Conservation (phyloP, 2,329 filamentous ascomycete species). For the Fusarium sp. region DNA sequence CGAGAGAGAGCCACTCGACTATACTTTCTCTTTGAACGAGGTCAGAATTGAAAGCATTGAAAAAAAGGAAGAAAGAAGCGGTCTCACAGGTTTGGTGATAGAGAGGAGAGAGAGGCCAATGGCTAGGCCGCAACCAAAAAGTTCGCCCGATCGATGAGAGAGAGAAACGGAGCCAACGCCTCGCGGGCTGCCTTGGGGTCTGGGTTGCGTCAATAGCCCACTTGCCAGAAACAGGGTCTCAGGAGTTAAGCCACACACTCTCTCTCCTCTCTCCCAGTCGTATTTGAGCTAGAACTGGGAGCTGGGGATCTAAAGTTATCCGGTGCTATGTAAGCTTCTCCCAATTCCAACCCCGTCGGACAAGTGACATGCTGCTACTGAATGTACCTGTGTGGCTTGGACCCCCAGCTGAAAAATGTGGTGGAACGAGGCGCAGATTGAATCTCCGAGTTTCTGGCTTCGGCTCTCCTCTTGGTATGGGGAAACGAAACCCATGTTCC, state of each 20-base stretch:
- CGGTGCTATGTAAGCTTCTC: background rate
- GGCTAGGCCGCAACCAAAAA: constrained; percentile 5
- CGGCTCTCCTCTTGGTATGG: background rate
- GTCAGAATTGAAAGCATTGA: background rate
- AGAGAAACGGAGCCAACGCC: constrained; percentile 25
- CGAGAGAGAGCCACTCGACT: background rate
- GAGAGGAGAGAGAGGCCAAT: background rate
- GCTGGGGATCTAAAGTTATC: background rate
- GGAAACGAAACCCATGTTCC: background rate
- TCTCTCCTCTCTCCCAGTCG: background rate
- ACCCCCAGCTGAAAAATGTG: background rate
- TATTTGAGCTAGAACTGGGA: background rate
- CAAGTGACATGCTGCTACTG: background rate
- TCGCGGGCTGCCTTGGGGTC: constrained; percentile 28
- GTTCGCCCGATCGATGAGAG: background rate
- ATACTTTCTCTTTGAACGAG: background rate
- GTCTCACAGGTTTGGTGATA: background rate
- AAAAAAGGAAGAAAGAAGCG: background rate
- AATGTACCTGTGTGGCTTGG: background rate
- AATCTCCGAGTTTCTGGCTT: background rate
- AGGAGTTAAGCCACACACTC: background rate
- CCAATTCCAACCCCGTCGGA: background rate
- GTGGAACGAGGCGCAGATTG: background rate
- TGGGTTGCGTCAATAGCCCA: constrained; percentile 2
- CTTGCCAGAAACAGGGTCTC: constrained; percentile 31